Evolutionary conservation across 2,329 filamentous ascomycete species (phyloP), one percentile per base, ranked within the genome.

Genomic region (Pseudopithomyces maydicus): DNA sequence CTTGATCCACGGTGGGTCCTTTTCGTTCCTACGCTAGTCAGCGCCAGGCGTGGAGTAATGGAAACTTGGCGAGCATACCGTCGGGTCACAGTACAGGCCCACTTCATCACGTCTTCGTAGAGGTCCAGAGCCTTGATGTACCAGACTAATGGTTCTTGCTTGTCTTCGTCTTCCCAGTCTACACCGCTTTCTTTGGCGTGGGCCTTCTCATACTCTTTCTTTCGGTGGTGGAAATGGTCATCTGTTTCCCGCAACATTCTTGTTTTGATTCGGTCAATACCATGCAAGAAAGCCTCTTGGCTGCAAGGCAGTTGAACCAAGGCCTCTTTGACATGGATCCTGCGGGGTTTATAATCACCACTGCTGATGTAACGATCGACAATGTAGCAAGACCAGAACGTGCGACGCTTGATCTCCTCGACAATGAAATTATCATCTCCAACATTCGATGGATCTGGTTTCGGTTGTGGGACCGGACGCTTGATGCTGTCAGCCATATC

Each of bases 311-410:
- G 78, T 68, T 89, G 88, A 19, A 90, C 86, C 33, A 82, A 80
- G 6, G 90, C 73, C 55, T 88, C 85, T 3, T 85, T 79, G 1
- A 84, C 77, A 36, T 81, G 80, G 42, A 91, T 81, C 67, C 85
- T 86, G 14, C 83, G 81, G 1, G 84, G 81, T 20, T 88, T 80
- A 51, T 85, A 82, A 59, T 84, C 85, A 19, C 88, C 88, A 63
- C 84, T 87, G 35, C 87, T 84, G 22, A 91, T 77, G 72, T 90
- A 85, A 2, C 88, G 84, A 69, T 92, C 89, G 63, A 92, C 79
- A 50, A 91, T 86, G 56, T 90, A 87, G 66, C 88, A 90, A 64
- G 88, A 90, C 79, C 89, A 91, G 79, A 91, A 89, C 0, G 89
- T 90, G 6, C 90, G 83, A 23, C 89, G 81, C 57, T 82, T 80